Conservation (phyloP, 75 land plant genomes). For the Pinus albicaulis region DNA sequence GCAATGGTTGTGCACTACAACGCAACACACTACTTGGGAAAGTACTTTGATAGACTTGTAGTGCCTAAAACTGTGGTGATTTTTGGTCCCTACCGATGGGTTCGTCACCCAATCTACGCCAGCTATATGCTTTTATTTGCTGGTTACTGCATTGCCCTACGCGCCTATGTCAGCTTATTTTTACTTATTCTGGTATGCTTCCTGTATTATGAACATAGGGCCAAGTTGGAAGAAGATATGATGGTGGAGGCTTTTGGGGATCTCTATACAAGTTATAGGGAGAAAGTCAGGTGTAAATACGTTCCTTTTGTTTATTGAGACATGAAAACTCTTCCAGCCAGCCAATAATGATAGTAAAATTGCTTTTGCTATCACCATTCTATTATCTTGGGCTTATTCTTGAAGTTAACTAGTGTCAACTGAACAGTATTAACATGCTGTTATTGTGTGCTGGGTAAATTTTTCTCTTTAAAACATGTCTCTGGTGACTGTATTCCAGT, state of each 20-base stretch:
- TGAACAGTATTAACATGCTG: no score
- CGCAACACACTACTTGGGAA: conserved; percentile 54
- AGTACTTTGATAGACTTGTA: conserved; percentile 68
- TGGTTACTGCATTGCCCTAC: conserved; percentile 48
- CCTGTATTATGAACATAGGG: conserved; percentile 70
- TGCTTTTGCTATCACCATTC: no score
- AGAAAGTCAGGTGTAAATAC: conserved; percentile 59
- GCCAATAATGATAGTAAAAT: no score
- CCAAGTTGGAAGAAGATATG: conserved; percentile 70
- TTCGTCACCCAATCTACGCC: conserved; percentile 83
- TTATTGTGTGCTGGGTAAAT: no score
- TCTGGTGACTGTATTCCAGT: no score
- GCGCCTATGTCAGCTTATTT: conserved; percentile 56
- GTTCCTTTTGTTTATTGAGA: conserved; percentile 68
- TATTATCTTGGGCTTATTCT: no score
- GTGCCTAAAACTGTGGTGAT: conserved; percentile 66
- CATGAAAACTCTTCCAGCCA: not conserved
- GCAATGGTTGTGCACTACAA: conserved; percentile 59
- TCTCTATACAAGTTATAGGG: conserved; percentile 48
- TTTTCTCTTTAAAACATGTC: no score
- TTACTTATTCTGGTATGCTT: conserved; percentile 47
- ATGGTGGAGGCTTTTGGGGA: conserved; percentile 64
- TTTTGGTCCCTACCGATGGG: conserved; percentile 84
- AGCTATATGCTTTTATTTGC: conserved; percentile 69
- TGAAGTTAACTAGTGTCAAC: no score